Evolutionary conservation across 1,139 yeast species (phyloP).

Genomic region (Saccharomycopsis hybrid): DNA sequence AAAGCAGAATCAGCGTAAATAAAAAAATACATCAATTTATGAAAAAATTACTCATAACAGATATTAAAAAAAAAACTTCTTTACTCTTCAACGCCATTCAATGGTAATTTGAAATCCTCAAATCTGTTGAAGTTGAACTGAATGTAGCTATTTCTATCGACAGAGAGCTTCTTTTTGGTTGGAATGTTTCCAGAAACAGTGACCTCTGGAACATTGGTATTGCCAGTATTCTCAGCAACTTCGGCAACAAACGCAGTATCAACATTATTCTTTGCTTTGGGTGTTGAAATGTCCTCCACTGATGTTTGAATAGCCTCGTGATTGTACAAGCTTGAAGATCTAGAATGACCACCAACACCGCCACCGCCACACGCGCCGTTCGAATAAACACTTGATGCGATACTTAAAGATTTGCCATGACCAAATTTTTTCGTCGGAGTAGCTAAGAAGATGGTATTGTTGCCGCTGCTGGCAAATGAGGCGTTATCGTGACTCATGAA

Average conservation of each 20-base stretch:
- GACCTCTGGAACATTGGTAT: neutral
- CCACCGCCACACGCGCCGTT: constrained; percentile 16
- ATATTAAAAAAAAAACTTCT: too few species aligned
- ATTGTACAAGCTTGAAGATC: constrained; percentile 15
- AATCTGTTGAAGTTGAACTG: constrained; percentile 18
- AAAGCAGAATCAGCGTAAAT: too few species aligned
- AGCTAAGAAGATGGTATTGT: constrained; percentile 9
- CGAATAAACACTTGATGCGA: constrained; percentile 18
- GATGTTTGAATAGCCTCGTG: constrained; percentile 4
- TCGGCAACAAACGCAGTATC: neutral
- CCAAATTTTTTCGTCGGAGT: constrained; percentile 16
- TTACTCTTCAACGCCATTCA: constrained; percentile 2
- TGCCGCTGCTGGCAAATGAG: neutral
- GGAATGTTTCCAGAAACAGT: neutral
- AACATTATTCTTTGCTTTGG: neutral
- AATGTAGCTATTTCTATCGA: constrained; percentile 17
- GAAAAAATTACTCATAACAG: neutral
- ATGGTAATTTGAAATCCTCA: constrained; percentile 13
- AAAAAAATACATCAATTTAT: too few species aligned
- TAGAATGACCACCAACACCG: constrained; percentile 9
- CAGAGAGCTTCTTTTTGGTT: constrained; percentile 10
- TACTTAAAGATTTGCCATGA: constrained; percentile 14
- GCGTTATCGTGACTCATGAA: neutral
- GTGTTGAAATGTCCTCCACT: constrained; percentile 6
- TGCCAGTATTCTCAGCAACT: neutral